phyloP scores from a whole-genome alignment of 768 basidiomycete genomes.

The Xanthoconium stramineum region DNA sequence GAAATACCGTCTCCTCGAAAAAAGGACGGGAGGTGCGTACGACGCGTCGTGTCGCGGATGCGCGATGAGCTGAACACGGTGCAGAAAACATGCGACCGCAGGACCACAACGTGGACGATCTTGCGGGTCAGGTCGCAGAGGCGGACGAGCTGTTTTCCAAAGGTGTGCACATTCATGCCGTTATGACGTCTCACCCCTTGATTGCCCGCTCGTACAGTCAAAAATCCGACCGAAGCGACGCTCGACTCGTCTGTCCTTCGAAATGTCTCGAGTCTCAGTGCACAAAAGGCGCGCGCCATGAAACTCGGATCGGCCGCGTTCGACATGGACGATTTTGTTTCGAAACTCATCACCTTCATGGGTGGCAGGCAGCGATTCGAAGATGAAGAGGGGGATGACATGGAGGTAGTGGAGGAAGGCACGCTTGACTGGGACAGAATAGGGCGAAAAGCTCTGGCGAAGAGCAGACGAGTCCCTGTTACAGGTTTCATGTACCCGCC shows the following conservation, averaged over 20 bases:
- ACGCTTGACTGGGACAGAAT: slow-evolving; percentile 81
- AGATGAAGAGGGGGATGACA: slow-evolving; percentile 47
- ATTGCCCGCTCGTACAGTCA: slow-evolving; percentile 43
- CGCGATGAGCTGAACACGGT: not conserved
- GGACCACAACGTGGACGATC: slow-evolving; percentile 53
- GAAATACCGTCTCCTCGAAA: slow-evolving; percentile 66
- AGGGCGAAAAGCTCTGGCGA: slow-evolving; percentile 78
- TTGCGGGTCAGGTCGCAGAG: slow-evolving; percentile 52
- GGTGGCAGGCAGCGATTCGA: slow-evolving; percentile 58
- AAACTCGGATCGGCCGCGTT: slow-evolving; percentile 86
- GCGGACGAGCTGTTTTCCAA: slow-evolving; percentile 64
- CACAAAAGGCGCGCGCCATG: slow-evolving; percentile 87
- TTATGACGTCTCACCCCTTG: not conserved
- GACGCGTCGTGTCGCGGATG: not conserved
- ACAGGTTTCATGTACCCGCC: slow-evolving; percentile 83
- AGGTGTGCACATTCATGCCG: slow-evolving; percentile 37
- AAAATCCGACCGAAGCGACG: slow-evolving; percentile 83
- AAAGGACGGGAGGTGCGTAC: slow-evolving; percentile 57
- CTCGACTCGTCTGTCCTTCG: slow-evolving; percentile 83
- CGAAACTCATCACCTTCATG: slow-evolving; percentile 72
- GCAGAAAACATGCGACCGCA: slow-evolving; percentile 49
- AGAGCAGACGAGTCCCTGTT: slow-evolving; percentile 74
- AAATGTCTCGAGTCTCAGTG: slow-evolving; percentile 72
- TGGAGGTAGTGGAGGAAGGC: slow-evolving; percentile 48
- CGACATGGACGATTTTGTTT: slow-evolving; percentile 88